Evolutionary conservation across 2,329 filamentous ascomycete species (phyloP).

Genomic region (Fusarium torreyae): DNA sequence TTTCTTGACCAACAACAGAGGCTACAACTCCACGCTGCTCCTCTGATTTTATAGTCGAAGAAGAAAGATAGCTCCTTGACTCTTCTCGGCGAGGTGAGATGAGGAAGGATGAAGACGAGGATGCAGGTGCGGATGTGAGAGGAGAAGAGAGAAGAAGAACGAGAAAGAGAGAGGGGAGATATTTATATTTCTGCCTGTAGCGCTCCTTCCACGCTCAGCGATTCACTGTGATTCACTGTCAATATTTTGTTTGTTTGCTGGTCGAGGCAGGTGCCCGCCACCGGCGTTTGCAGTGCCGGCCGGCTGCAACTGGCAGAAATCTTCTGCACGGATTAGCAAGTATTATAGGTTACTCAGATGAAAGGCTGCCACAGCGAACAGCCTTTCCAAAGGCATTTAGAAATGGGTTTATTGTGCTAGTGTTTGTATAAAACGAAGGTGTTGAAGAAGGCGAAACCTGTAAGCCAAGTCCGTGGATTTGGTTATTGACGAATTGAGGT

Average conservation of each 20-base stretch:
- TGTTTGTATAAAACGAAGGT: background rate
- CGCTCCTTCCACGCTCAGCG: background rate
- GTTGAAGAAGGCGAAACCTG: background rate
- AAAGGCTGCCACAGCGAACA: too few relatives aligned
- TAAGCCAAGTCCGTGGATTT: too few relatives aligned
- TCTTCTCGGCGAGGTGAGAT: constrained; percentile 3
- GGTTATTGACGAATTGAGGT: constrained; percentile 17
- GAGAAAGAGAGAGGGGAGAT: background rate
- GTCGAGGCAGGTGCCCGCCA: constrained; percentile 25
- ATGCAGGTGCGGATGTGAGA: constrained; percentile 8
- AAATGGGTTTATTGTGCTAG: background rate
- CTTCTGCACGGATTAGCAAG: background rate
- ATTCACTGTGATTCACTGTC: constrained; percentile 16
- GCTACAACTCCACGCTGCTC: constrained; percentile 34
- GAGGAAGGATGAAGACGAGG: constrained; percentile 2
- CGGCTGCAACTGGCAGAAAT: constrained; percentile 6
- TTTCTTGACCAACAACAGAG: constrained; percentile 16
- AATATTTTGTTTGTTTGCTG: background rate
- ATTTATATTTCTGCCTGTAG: constrained; percentile 21
- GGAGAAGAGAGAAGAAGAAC: constrained; percentile 15
- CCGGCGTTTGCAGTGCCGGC: constrained; percentile 12
- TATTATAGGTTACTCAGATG: background rate
- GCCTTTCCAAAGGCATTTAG: background rate
- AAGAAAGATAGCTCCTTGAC: background rate
- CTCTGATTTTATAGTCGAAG: constrained; percentile 17